Percentiles rank a stretch among this genome's conserved stretches.
Evolutionary conservation across 2,329 filamentous ascomycete species (phyloP).

Genomic region (Fulvia fulva): DNA sequence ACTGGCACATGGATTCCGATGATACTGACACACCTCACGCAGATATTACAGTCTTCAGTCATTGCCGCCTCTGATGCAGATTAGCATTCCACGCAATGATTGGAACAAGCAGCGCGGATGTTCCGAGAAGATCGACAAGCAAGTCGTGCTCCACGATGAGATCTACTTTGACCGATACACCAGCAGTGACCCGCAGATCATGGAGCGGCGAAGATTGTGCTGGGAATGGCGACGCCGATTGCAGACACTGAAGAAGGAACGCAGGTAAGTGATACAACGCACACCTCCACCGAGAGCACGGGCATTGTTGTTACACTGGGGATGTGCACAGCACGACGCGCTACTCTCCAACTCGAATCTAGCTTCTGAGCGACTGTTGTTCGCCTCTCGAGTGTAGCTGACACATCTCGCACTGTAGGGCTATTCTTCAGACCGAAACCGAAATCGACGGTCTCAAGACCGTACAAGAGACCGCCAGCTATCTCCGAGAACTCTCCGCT

Average conservation of each 20-base stretch:
- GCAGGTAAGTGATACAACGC: constrained; percentile 2
- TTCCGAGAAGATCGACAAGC: constrained; percentile 71
- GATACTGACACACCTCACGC: neutral
- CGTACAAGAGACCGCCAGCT: constrained; percentile 36
- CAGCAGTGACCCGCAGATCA: constrained; percentile 58
- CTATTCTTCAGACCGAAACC: constrained; percentile 19
- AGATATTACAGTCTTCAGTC: constrained; percentile 62
- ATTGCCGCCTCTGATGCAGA: constrained; percentile 76
- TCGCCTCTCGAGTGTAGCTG: neutral
- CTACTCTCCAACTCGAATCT: no score
- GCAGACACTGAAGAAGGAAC: constrained; percentile 28
- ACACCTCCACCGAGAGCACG: neutral
- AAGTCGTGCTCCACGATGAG: constrained; percentile 72
- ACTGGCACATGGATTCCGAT: neutral
- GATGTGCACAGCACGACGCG: neutral
- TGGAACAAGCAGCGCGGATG: constrained; percentile 56
- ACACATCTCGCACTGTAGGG: constrained; percentile 9
- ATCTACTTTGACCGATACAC: constrained; percentile 88
- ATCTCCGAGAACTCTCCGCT: constrained; percentile 42
- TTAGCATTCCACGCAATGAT: constrained; percentile 80
- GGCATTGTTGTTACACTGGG: neutral
- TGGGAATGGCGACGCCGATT: constrained; percentile 72
- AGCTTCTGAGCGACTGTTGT: neutral
- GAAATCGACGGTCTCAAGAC: constrained; percentile 28
- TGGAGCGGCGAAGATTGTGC: constrained; percentile 61